A percentile compares a stretch with the other conserved stretches of the same genome.
phyloP scores from a whole-genome alignment of 148 eudicot species.

The Rhododendron simsii region DNA sequence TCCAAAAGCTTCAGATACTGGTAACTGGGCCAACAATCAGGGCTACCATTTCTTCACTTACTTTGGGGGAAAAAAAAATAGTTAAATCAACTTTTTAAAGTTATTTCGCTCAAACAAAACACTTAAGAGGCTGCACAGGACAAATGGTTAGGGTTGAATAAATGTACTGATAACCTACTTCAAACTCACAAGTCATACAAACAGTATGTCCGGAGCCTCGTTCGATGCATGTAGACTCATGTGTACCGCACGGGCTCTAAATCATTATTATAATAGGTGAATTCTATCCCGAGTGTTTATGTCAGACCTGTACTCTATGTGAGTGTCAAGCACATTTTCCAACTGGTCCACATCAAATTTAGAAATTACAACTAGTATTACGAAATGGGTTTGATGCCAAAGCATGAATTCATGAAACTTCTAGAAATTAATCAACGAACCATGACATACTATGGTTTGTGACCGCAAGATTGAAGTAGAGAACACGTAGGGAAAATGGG shows the following conservation, averaged over 20 bases:
- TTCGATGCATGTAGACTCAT: too few species aligned
- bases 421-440: not conserved
- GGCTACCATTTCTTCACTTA: not conserved
- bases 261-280: too few species aligned
- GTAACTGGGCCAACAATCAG: not conserved
- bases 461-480: not conserved
- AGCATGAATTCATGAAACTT: not conserved
- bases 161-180: not conserved
- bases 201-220: too few species aligned
- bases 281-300: not conserved
- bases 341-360: not conserved
- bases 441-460: not conserved
- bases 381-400: not conserved
- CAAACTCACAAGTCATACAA: not conserved
- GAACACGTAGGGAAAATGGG: not conserved
- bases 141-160: not conserved
- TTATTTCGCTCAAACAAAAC: not conserved
- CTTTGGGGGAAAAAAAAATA: not conserved
- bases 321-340: not conserved
- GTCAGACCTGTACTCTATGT: not conserved
- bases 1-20: not conserved
- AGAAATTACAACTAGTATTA: not conserved
- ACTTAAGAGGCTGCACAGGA: not conserved
- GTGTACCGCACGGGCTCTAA: too few species aligned
- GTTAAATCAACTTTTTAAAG: not conserved